Base-by-base conservation (phyloP, 768 basidiomycete genomes). In the Phylloporus sp. region DNA sequence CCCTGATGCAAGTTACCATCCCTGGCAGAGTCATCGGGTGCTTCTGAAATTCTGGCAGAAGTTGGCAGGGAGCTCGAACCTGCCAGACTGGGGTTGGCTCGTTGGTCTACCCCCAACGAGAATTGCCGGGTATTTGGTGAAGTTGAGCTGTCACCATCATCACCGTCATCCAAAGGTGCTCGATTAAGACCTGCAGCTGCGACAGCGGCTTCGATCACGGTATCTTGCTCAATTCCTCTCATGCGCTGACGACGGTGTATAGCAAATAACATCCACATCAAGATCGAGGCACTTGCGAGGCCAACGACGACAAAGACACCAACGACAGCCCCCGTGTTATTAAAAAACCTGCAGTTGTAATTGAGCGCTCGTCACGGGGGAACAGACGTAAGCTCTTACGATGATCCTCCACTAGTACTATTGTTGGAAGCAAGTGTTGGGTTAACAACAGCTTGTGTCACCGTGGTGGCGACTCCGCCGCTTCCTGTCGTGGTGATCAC, bases 241-340 rank as follows among this genome's bases (percentile, higher is more conserved):
- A 76, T 80, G 28, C 82, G 76, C 41, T 84, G 78, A 54, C 84
- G 80, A 43, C 86, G 79, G 23, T 83, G 82, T 49, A 88, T 65
- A 45, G 81, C 85, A 64, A 90, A 88, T 57, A 88, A 69, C 50
- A 86, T 74, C 78, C 81, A 89, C 43, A 90, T 73, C 35, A 82
- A 61, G 49, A 82, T 90, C 43, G 77, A 82, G 20, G 80, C 84
- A 26, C 72, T 83, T 4, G 90, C 85, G 18, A 98, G 76, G 26
- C 93, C 95, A 16, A 95, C 89, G 15, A 93, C 83, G 34, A 91
- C 81, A 61, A 97, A 98, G 8, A 93, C 89, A 40, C 90, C 95
- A 1, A 87, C 87, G 4, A 97, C 93, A 11, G 93, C 95, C 18
- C 92, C 92, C 22, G 86, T 88, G 64, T 95, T 90, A 45, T 68